Percentiles rank a stretch among this genome's conserved stretches.
Evolutionary conservation across 75 land plant species (phyloP).

Genomic region (Picea sitchensis): DNA sequence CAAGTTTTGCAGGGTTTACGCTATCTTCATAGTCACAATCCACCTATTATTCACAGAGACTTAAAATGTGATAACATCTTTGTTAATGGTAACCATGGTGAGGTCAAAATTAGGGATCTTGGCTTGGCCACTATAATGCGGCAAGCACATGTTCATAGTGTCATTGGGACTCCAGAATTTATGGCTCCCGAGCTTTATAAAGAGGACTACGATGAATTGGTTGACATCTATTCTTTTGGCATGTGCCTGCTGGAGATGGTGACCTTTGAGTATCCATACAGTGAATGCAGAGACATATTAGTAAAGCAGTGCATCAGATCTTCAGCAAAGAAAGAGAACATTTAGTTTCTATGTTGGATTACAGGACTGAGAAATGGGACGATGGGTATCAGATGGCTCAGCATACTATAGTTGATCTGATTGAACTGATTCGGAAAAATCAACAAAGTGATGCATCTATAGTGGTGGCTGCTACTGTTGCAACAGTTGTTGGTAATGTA

Average conservation of each 20-base stretch:
- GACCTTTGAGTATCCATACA: slow-evolving; percentile 74
- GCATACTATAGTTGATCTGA: slow-evolving; percentile 36
- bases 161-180: slow-evolving; percentile 83
- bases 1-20: slow-evolving; percentile 54
- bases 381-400: slow-evolving; percentile 63
- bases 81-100: slow-evolving; percentile 80
- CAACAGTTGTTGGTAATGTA: slow-evolving; percentile 64
- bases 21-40: slow-evolving; percentile 82
- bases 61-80: slow-evolving; percentile 87
- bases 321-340: slow-evolving; percentile 66
- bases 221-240: slow-evolving; percentile 80
- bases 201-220: slow-evolving; percentile 71
- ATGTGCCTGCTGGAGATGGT: slow-evolving; percentile 86
- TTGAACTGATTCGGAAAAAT: slow-evolving; percentile 73
- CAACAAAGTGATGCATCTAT: slow-evolving; percentile 74
- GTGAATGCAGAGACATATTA: too few relatives aligned
- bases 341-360: slow-evolving; percentile 24
- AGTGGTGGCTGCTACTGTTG: slow-evolving; percentile 66
- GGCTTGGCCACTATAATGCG: slow-evolving; percentile 73
- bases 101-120: slow-evolving; percentile 85
- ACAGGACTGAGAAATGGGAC: slow-evolving; percentile 44
- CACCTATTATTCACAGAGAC: slow-evolving; percentile 78
- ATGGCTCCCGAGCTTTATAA: slow-evolving; percentile 90
- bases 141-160: slow-evolving; percentile 69
- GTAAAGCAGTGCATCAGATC: too few relatives aligned